Percentiles rank a stretch among this genome's conserved stretches.
Conservation (phyloP, 495 filamentous ascomycete genomes). For the Penicillium ucsense region DNA sequence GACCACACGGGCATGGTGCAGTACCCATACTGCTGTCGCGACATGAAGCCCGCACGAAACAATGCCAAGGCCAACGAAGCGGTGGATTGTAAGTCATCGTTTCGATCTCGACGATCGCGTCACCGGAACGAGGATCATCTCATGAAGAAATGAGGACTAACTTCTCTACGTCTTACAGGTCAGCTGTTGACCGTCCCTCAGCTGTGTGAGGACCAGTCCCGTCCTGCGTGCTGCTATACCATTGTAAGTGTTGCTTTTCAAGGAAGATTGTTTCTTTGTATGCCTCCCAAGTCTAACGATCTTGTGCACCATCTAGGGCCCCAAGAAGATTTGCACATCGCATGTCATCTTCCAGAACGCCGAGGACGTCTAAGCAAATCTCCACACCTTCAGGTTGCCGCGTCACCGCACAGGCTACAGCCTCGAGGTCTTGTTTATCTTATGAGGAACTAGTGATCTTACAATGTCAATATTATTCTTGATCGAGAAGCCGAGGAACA, state of each 20-base stretch:
- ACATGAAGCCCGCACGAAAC: slow-evolving; percentile 10
- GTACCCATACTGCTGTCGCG: slow-evolving; percentile 30
- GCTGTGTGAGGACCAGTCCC: slow-evolving; percentile 20
- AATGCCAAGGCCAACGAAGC: slow-evolving; percentile 21
- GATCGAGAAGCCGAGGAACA: slow-evolving; percentile 4
- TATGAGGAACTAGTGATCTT: not conserved
- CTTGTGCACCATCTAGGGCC: slow-evolving; percentile 9
- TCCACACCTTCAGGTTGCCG: too few species aligned
- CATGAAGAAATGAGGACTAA: not conserved
- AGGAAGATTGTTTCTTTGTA: too few species aligned
- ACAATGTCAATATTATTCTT: slow-evolving; percentile 9
- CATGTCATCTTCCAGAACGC: slow-evolving; percentile 18
- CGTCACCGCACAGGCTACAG: not conserved
- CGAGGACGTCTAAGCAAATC: slow-evolving; percentile 5
- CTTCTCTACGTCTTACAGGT: not conserved
- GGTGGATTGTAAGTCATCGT: slow-evolving; percentile 17
- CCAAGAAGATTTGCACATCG: slow-evolving; percentile 23
- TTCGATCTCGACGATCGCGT: too few species aligned
- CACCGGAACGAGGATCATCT: too few species aligned
- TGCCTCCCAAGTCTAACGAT: not conserved
- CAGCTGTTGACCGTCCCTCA: slow-evolving; percentile 10
- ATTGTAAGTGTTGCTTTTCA: slow-evolving; percentile 3
- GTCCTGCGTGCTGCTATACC: slow-evolving; percentile 20
- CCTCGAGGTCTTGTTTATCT: slow-evolving; percentile 1
- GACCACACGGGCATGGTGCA: slow-evolving; percentile 29